Percentiles rank a stretch among this genome's conserved stretches.
Evolutionary conservation across 495 filamentous ascomycete species (phyloP).

Genomic region (Hypoxylon fuscum): DNA sequence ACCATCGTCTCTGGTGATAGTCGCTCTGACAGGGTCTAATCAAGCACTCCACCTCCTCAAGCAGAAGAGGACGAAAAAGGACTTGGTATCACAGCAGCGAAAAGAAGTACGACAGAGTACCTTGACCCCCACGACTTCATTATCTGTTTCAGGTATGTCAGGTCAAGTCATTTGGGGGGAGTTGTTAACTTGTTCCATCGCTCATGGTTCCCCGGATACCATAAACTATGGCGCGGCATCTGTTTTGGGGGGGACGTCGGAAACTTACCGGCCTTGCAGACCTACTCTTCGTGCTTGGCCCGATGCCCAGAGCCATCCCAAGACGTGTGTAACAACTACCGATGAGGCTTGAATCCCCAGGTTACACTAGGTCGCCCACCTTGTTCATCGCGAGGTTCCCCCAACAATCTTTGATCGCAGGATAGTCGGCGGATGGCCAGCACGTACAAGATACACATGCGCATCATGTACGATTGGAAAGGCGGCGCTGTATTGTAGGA

Average conservation of each 20-base stretch:
- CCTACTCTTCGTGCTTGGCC: slow-evolving; percentile 10
- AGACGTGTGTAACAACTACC: slow-evolving; percentile 23
- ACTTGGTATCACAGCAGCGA: slow-evolving; percentile 2
- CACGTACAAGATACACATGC: slow-evolving; percentile 9
- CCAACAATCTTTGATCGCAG: slow-evolving; percentile 9
- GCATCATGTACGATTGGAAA: slow-evolving; percentile 15
- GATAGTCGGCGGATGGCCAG: slow-evolving; percentile 7
- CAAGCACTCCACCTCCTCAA: slow-evolving; percentile 17
- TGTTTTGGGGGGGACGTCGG: slow-evolving; percentile 20
- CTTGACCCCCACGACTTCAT: slow-evolving; percentile 37
- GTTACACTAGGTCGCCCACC: slow-evolving; percentile 16
- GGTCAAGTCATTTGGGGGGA: slow-evolving; percentile 9
- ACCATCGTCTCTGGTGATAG: slow-evolving; percentile 20
- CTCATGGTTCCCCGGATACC: slow-evolving; percentile 28
- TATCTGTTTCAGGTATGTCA: slow-evolving; percentile 18
- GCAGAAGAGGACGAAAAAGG: not conserved
- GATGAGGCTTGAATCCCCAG: slow-evolving; percentile 19
- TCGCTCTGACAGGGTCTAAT: slow-evolving; percentile 16
- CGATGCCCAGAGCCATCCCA: slow-evolving; percentile 14
- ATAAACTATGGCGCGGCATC: slow-evolving; percentile 12
- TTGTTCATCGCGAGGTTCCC: slow-evolving; percentile 3
- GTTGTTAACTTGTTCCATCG: slow-evolving; percentile 5
- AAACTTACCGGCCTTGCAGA: slow-evolving; percentile 25
- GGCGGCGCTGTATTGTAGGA: slow-evolving; percentile 6
- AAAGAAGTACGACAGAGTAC: slow-evolving; percentile 13